Evolutionary conservation across 768 basidiomycete genomes (phyloP), one percentile per base, ranked within the genome.

Genomic region (Suillus occidentalis): DNA sequence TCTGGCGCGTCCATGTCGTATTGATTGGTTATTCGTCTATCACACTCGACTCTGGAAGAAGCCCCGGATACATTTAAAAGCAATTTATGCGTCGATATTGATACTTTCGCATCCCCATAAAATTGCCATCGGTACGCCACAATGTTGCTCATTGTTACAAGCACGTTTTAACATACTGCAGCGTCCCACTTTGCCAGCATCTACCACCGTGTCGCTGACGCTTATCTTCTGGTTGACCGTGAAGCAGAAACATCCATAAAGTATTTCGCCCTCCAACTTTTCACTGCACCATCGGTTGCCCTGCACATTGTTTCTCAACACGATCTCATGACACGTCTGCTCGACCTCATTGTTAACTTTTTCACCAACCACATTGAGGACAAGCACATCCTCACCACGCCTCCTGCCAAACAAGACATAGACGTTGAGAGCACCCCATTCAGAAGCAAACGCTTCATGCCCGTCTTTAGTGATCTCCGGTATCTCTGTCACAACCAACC

Each of bases 181-280:
- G 94, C 92, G 13, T 87, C 89, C 6, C 91, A 90, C 69, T 95
- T 95, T 74, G 90, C 93, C 0, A 85, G 84, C 61, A 87, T 94
- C 12, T 99, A 98, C 77, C 89, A 89, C 63, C 84, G 89, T 69
- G 82, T 98, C 58, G 91, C 96, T 69, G 93, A 97, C 69, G 87
- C 94, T 2, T 98, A 96, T 77, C 87, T 99, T 10, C 87, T 97
- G 53, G 87, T 92, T 25, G 97, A 99, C 70, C 86, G 96, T 14
- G 97, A 99, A 74, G 90, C 93, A 1, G 97, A 99, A 73, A 94
- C 94, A 8, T 95, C 93, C 18, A 91, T 99, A 80, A 92, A 96
- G 72, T 95, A 94, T 73, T 92, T 97, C 67, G 91, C 94, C 18
- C 82, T 97, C 6, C 94, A 97, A 72, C 84, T 99, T 40, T 97